Conservation (phyloP, 2,329 filamentous ascomycete genomes). For the Sclerotinia sclerotiorum region DNA sequence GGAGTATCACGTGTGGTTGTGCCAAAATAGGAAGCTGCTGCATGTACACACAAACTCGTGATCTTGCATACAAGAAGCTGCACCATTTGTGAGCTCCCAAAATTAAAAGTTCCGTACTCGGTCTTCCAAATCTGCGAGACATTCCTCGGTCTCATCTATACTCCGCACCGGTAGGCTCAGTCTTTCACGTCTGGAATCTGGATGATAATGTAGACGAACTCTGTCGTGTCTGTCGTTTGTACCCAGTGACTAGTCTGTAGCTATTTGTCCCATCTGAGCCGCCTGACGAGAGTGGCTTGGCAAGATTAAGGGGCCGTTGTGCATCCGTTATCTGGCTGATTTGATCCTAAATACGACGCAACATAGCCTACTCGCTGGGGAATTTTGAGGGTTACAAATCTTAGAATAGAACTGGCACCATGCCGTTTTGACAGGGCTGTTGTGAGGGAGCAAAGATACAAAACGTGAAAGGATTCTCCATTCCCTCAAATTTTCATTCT, state of each 20-base stretch:
- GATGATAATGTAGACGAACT: no score
- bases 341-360: background rate
- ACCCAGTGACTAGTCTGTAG: no score
- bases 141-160: background rate
- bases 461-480: background rate
- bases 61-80: background rate
- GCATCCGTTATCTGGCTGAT: background rate
- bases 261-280: background rate
- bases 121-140: background rate
- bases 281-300: slow-evolving; percentile 2
- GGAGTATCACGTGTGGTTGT: background rate
- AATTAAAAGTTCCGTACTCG: background rate
- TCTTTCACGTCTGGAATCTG: background rate
- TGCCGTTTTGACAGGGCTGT: background rate
- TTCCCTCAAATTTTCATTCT: background rate
- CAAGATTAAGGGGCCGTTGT: background rate
- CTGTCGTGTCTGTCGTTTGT: no score
- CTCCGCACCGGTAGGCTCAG: background rate
- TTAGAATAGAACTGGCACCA: background rate
- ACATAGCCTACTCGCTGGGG: background rate
- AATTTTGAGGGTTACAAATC: background rate
- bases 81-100: background rate
- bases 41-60: background rate
- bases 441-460: background rate
- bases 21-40: background rate